phyloP scores from a whole-genome alignment of 2,329 filamentous ascomycete species.

The Diplodia seriata region DNA sequence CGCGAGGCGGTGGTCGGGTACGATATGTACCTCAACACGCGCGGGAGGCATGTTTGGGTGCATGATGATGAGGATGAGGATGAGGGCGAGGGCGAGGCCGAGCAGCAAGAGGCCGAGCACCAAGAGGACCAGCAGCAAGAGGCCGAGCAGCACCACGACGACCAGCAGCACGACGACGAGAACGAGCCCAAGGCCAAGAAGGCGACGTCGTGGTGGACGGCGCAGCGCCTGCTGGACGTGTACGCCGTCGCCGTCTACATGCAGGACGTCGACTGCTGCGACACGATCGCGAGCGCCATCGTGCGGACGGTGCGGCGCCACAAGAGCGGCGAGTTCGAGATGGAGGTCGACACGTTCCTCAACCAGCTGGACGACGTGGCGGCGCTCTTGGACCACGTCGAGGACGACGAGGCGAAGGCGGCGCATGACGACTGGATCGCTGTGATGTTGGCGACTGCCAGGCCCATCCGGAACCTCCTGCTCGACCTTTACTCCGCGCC shows the following conservation, averaged over 20 bases:
- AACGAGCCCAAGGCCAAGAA: too few species aligned
- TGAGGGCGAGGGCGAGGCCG: neutral
- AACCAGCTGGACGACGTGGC: neutral
- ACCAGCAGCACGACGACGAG: too few species aligned
- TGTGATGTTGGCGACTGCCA: neutral
- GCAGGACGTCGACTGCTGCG: neutral
- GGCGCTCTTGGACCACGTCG: neutral
- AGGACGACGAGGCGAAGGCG: too few species aligned
- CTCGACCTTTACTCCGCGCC: too few species aligned
- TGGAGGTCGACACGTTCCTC: neutral
- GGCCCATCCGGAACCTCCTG: too few species aligned
- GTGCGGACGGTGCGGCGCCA: neutral
- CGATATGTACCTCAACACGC: neutral
- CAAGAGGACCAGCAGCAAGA: too few species aligned
- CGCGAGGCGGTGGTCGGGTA: neutral
- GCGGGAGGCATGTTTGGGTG: neutral
- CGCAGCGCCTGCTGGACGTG: neutral
- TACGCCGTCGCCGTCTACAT: neutral
- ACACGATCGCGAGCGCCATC: neutral
- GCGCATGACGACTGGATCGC: neutral
- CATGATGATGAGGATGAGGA: too few species aligned
- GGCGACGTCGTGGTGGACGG: neutral
- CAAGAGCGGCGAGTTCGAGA: neutral
- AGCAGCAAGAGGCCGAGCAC: too few species aligned
- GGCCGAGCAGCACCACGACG: too few species aligned